Conservation (phyloP, 768 basidiomycete genomes). For the Psilocybe sp. region DNA sequence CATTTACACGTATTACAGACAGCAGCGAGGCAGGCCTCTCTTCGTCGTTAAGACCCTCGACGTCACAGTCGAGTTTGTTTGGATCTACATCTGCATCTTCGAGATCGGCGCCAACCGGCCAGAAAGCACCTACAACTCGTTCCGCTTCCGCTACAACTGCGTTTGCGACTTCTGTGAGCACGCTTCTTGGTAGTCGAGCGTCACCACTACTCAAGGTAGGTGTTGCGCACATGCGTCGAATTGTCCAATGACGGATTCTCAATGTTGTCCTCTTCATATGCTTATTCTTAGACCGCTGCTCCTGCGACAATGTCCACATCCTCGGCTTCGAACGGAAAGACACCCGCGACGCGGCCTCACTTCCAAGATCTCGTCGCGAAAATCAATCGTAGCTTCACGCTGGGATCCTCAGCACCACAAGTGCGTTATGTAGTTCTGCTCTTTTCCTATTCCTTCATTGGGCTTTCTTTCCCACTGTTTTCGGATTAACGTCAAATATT, state of each 20-base stretch:
- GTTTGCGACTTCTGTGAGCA: conserved; percentile 35
- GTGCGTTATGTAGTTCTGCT: conserved; percentile 21
- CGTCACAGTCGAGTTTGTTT: conserved; percentile 29
- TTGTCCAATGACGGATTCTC: too few species aligned
- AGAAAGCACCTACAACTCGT: not conserved
- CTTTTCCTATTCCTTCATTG: not conserved
- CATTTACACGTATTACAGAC: too few species aligned
- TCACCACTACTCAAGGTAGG: too few species aligned
- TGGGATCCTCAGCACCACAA: conserved; percentile 52
- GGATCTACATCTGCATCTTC: conserved; percentile 15
- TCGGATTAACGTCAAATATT: too few species aligned
- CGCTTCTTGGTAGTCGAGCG: conserved; percentile 38
- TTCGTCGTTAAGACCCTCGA: not conserved
- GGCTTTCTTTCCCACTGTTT: not conserved
- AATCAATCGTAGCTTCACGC: conserved; percentile 64
- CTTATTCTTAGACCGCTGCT: conserved; percentile 2
- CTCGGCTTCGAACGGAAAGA: not conserved
- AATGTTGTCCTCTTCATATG: not conserved
- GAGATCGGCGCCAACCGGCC: not conserved
- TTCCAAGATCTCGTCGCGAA: conserved; percentile 58
- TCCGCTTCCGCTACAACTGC: conserved; percentile 6
- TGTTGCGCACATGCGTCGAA: too few species aligned
- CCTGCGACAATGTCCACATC: conserved; percentile 5
- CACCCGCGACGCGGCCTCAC: conserved; percentile 16
- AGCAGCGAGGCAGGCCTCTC: too few species aligned